Percentiles rank a stretch among this genome's conserved stretches.
phyloP scores from a whole-genome alignment of 345 rosid genomes.

The Eucalyptus erythrocorys region DNA sequence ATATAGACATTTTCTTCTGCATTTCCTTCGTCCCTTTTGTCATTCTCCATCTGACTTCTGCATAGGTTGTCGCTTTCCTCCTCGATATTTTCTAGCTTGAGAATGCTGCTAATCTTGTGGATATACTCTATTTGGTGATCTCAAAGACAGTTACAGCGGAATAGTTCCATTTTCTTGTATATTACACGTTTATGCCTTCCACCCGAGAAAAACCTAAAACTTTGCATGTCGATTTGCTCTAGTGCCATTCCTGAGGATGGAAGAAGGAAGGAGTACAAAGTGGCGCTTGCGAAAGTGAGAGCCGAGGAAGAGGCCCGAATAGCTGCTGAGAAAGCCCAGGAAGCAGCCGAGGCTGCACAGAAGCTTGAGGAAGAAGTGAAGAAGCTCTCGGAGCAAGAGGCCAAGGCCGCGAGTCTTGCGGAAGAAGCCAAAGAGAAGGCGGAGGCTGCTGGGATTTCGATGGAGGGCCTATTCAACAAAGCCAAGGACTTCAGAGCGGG shows the following conservation, averaged over 20 bases:
- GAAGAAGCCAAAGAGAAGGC: conserved; percentile 56
- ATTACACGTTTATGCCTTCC: neutral
- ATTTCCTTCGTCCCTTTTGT: neutral
- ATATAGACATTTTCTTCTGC: neutral
- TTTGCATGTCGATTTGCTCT: neutral
- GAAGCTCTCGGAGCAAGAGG: conserved; percentile 51
- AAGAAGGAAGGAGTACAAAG: conserved; percentile 73
- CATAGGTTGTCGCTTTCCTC: neutral
- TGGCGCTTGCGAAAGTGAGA: conserved; percentile 46
- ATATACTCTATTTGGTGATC: neutral
- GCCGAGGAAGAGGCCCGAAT: conserved; percentile 51
- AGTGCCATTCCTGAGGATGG: conserved; percentile 85
- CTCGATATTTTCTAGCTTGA: neutral
- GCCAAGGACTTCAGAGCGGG: conserved; percentile 65
- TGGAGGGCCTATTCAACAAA: conserved; percentile 37
- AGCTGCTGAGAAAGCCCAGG: conserved; percentile 50
- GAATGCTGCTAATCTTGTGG: neutral
- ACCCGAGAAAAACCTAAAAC: neutral
- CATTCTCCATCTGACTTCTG: neutral
- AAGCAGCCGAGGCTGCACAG: conserved; percentile 42
- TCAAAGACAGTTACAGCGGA: neutral
- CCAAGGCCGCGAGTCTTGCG: conserved; percentile 39
- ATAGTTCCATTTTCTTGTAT: neutral
- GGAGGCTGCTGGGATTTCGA: conserved; percentile 31
- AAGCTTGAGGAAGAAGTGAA: conserved; percentile 36